Base-by-base conservation (phyloP, 139 green algal species). In the Volvox africanus region DNA sequence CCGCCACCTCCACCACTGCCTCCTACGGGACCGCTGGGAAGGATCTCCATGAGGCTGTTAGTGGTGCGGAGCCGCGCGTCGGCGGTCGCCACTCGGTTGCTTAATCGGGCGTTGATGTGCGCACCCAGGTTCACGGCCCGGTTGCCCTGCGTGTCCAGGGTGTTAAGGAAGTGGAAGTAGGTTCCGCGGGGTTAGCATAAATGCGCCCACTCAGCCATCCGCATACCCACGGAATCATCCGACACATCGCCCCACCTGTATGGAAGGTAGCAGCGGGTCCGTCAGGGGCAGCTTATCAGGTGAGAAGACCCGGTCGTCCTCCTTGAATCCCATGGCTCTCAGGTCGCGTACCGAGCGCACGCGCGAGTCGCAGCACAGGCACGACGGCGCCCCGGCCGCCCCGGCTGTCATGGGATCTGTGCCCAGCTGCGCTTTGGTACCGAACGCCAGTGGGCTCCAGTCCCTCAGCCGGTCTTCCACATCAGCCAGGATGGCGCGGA, bases 321-420 rank as follows among this genome's bases (percentile, higher is more conserved):
- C 80, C 22, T 12, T 26, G 73, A 93, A 95, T 67, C 93, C 93
- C 90, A 93, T 93, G 78, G 73, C 82, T 35, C 91, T 76, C 61
- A 94, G 77, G 86, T 94, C 92, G 1, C 83, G 86, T 18, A 91
- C 90, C 32, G 87, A 91, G 65, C 93, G 90, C 83, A 95, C 93
- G 30, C 93, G 90, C 16, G 36, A 65, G 90, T 95, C 93, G 84
- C 93, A 95, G 37, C 79, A 92, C 78, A 95, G 85, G 93, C 93
- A 95, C 36, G 73, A 90, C 82, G 82, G 86, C 26, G 90, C 93
- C 19, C 93, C 93, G 0, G 65, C 26, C 28, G 67, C 73, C 0
- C 90, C 90, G 19, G 36, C 36, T 35, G 33, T 78, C 28, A 73
- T 21, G 37, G 69, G 35, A 76, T 90, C 86, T 9, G 86, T 77